Evolutionary conservation across 495 filamentous ascomycete species (phyloP).

Genomic region (Tuber indicum): DNA sequence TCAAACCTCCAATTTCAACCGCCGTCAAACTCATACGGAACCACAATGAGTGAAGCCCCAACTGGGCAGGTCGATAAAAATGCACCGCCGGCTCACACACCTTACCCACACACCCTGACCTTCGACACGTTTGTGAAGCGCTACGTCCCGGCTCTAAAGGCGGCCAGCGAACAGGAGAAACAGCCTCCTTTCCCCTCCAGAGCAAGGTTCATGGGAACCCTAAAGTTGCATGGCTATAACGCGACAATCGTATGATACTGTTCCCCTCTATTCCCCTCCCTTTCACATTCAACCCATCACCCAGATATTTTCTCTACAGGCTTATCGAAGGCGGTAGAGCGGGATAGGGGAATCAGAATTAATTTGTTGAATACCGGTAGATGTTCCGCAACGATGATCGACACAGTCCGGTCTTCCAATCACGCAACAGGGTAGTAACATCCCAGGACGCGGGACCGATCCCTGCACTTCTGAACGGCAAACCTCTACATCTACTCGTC

Average conservation of each 20-base stretch:
- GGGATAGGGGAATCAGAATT: background rate
- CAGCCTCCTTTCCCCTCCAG: conserved; percentile 20
- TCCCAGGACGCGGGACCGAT: conserved; percentile 22
- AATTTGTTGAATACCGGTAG: conserved; percentile 10
- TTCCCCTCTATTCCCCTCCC: background rate
- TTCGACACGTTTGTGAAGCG: conserved; percentile 27
- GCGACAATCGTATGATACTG: conserved; percentile 28
- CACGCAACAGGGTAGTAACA: conserved; percentile 25
- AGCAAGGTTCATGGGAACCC: conserved; percentile 28
- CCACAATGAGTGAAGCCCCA: background rate
- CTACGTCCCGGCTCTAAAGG: conserved; percentile 22
- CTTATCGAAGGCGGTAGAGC: background rate
- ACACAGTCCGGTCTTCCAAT: conserved; percentile 21
- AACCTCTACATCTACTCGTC: conserved; percentile 18
- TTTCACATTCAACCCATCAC: background rate
- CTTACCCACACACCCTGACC: conserved; percentile 29
- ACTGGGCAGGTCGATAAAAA: background rate
- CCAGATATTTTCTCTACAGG: background rate
- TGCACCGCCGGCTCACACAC: conserved; percentile 15
- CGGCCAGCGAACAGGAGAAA: conserved; percentile 3
- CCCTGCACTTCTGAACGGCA: conserved; percentile 15
- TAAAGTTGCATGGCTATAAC: conserved; percentile 34
- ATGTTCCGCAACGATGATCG: conserved; percentile 23
- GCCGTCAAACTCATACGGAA: background rate
- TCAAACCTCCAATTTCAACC: background rate